Percentiles rank a stretch among this genome's conserved stretches.
phyloP scores from a whole-genome alignment of 164 flowering plant species.

The Piper betle region DNA sequence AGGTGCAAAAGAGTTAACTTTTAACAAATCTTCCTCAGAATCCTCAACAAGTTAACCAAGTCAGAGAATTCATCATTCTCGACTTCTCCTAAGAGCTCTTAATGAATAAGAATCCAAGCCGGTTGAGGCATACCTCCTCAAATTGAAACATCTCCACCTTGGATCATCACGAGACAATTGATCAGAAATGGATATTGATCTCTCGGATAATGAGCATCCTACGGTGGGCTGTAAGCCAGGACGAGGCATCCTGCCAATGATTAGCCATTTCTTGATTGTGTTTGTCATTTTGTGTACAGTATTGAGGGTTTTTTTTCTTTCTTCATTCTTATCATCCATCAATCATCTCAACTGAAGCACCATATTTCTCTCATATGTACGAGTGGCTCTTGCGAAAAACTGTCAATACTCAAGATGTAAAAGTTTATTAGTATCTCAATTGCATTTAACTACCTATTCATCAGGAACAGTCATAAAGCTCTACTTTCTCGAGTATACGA shows the following conservation, averaged over 20 bases:
- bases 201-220: neutral
- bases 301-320: neutral
- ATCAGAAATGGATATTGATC: neutral
- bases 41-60: neutral
- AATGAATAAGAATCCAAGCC: neutral
- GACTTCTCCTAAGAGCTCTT: neutral
- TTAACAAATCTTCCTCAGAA: constrained; percentile 17
- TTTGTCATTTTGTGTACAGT: constrained; percentile 1
- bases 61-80: neutral
- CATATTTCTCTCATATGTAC: neutral
- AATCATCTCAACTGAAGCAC: neutral
- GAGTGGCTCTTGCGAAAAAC: neutral
- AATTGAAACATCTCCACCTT: neutral
- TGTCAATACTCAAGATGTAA: neutral
- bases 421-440: neutral
- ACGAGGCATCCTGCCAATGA: neutral
- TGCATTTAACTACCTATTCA: neutral
- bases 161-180: neutral
- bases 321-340: neutral
- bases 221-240: neutral
- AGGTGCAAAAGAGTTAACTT: constrained; percentile 48
- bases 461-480: neutral
- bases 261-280: neutral
- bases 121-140: neutral
- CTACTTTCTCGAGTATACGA: no score